Conservation (phyloP, 345 rosid genomes). For the Arabis hirsuta region DNA sequence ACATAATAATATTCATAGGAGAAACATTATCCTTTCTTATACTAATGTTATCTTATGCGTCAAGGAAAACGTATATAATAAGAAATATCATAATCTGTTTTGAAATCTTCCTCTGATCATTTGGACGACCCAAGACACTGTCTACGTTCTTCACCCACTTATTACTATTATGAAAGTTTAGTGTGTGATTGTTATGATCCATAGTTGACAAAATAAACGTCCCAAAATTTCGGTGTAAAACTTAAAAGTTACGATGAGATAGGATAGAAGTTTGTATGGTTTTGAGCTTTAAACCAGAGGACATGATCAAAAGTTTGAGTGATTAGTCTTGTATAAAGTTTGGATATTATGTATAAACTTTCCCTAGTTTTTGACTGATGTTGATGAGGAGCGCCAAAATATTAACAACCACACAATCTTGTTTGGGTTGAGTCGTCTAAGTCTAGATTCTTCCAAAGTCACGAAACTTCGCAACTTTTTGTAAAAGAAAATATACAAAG, state of each 20-base stretch:
- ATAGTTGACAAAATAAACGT: too few relatives aligned
- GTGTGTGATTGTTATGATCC: background rate
- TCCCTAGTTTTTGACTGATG: background rate
- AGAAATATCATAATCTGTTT: conserved; percentile 2
- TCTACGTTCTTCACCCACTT: background rate
- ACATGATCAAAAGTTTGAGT: too few relatives aligned
- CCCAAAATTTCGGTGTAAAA: too few relatives aligned
- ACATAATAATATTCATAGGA: background rate
- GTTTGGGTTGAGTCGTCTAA: background rate
- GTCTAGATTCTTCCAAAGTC: conserved; percentile 6
- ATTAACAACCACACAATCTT: conserved; percentile 12
- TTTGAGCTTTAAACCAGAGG: too few relatives aligned
- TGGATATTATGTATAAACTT: background rate
- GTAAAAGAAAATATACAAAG: background rate
- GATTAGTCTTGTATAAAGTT: background rate
- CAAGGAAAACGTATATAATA: background rate
- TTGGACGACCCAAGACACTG: background rate
- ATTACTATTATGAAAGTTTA: background rate
- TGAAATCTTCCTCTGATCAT: conserved; percentile 7
- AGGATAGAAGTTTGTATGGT: too few relatives aligned
- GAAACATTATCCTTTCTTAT: background rate
- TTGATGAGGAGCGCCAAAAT: background rate
- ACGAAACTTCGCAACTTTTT: conserved; percentile 15
- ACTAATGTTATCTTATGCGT: conserved; percentile 14
- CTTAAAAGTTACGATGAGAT: too few relatives aligned